Evolutionary conservation across 345 rosid species (phyloP).

Genomic region (Salix dunnii): DNA sequence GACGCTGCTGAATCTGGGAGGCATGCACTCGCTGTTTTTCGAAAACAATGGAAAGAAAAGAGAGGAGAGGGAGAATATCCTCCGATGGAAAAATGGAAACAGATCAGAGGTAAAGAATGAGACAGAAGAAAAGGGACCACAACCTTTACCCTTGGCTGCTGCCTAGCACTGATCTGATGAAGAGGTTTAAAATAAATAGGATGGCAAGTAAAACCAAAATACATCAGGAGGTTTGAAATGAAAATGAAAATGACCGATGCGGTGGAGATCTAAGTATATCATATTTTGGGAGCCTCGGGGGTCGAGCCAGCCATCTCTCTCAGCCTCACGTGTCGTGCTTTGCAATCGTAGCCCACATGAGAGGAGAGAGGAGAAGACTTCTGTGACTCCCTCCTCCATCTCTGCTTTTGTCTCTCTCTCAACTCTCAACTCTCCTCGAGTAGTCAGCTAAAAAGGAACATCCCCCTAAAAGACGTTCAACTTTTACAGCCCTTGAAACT

Average conservation of each 20-base stretch:
- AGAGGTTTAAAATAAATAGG: neutral
- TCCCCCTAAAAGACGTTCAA: neutral
- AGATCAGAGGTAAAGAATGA: neutral
- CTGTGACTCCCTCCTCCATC: neutral
- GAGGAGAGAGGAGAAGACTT: neutral
- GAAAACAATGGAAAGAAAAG: too few species aligned
- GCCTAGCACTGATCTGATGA: neutral
- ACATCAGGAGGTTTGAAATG: neutral
- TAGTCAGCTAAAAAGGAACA: too few species aligned
- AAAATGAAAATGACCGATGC: conserved; percentile 31
- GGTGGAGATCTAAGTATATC: conserved; percentile 12
- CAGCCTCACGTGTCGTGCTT: conserved; percentile 38
- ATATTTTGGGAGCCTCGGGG: neutral
- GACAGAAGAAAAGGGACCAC: neutral
- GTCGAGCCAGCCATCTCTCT: conserved; percentile 14
- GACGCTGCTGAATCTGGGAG: too few species aligned
- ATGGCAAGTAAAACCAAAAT: neutral
- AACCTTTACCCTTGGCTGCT: neutral
- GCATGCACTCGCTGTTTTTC: too few species aligned
- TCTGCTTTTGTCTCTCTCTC: neutral
- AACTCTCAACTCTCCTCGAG: too few species aligned
- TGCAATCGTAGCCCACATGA: neutral
- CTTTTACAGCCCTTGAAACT: neutral
- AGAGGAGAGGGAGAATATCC: neutral
- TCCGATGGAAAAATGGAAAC: neutral